Evolutionary conservation across 2,329 filamentous ascomycete genomes (phyloP), one percentile per base, ranked within the genome.

Genomic region (Pseudocercospora eumusae): DNA sequence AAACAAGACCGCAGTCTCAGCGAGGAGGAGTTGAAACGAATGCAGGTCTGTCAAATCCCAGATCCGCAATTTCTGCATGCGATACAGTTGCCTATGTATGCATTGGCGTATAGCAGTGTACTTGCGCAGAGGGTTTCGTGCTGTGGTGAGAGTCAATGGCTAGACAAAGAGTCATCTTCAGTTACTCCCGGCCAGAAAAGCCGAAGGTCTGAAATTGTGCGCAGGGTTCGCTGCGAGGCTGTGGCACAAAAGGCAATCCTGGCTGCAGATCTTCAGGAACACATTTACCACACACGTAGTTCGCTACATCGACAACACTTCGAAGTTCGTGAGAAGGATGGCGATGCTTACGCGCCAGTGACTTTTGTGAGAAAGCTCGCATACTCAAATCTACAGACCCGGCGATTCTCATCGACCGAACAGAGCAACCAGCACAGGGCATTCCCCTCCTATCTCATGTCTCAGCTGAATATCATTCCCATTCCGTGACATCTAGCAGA

Each of bases 401-500:
- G 64, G 67, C 63, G 64, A 71, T 65, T 69, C 64, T 73, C 69
- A 65, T 70, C 56, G 59, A 67, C 67, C 66, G 66, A 66, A 67
- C 57, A 57, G 67, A 68, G 65, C 56, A 59, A 61, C 64, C 64
- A 87, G 84, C 87, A 95, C 93, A 97, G 92, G 93, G 93, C 93
- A 92, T 97, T 98, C 93, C 92, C 93, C 72, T 70, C 50, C 92
- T 88, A 80, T 76, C 27, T 50, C 28, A 55, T 88, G 80, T 76
- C 27, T 56, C 31, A 55, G 21, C n/a, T 28, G 25, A 47, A 23
- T 23, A 47, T 47, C 44, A 47, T 47, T 45, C 18, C 36, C 44
- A 47, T 47, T 47, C 21, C 44, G 44, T 47, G 44, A 47, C 44
- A 47, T 69, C 73, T 71, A 78, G 76, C 76, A 77, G 80, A 77